Evolutionary conservation across 1,284 basidiomycete genomes (phyloP), one percentile per base, ranked within the genome.

Genomic region (Gomphus sp.): DNA sequence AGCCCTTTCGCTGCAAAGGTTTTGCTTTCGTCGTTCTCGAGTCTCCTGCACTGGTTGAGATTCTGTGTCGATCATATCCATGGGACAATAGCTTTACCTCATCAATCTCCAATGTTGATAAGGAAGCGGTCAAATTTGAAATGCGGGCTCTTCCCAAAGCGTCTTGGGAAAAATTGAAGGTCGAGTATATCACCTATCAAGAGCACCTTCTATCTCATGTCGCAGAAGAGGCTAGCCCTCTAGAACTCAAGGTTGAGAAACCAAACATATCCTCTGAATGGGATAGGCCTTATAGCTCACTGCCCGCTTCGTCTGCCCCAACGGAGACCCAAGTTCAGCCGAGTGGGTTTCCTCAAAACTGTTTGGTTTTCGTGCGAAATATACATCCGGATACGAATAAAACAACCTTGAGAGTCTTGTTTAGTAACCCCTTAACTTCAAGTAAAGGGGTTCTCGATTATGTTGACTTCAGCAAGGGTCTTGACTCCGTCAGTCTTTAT

Each of bases 401-500:
- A 68, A 89, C 87, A 0, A 84, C 85, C 0, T 72, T 91, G n/a
- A 82, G 80, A 48, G 69, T 73, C 2, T 68, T 89, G 3, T 84
- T 89, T 62, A 66, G 72, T 4, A 65, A 68, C n/a, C 74, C 77
- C 0, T 76, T 81, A 47, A 31, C 60, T 6, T 22, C 52, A 3
- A 33, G 56, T 6, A 61, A 59, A 8, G 64, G 68, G 4, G 76
- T 73, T 0, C 68, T 91, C 33, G 85, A 90, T 66, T 91, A 91
- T 61, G 78, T 90, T 28, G 89, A 91, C 68, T 90, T 81, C 67
- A 80, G 69, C 63, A 90, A 89, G 67, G 84, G 86, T n/a, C 81
- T 85, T 74, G 81, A 89, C 61, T 78, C 78, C 14, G 88, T 89
- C 66, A 53, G 80, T 72, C 4, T 44, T 44, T 10, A 2, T 10